These are phyloP conservation scores for Phaeosphaeriaceae sp. DNA, from an alignment of 2,329 filamentous ascomycete species.

Conservation along the genomic window DNA sequence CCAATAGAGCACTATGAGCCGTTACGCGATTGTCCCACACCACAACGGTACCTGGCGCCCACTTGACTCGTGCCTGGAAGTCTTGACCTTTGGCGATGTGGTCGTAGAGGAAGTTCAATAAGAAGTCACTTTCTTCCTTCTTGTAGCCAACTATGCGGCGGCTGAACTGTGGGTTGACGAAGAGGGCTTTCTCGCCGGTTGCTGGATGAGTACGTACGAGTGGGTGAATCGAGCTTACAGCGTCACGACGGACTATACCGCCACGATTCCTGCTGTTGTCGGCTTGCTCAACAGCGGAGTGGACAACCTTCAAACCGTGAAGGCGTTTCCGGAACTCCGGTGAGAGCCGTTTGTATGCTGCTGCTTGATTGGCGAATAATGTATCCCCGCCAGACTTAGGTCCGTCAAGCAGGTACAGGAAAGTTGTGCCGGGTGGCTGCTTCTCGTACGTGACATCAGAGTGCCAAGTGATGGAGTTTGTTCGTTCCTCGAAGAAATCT, in stretches of 20 bases:
- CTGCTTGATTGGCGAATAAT: constrained; percentile 77
- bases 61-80: constrained; percentile 76
- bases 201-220: constrained; percentile 79
- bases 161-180: constrained; percentile 84
- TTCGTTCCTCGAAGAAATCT: constrained; percentile 71
- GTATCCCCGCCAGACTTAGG: constrained; percentile 84
- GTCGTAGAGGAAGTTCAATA: constrained; percentile 79
- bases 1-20: constrained; percentile 77
- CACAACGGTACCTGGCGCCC: constrained; percentile 80
- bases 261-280: constrained; percentile 70
- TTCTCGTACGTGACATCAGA: constrained; percentile 86
- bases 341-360: constrained; percentile 81
- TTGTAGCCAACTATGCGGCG: constrained; percentile 82
- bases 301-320: constrained; percentile 79
- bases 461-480: constrained; percentile 87
- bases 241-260: constrained; percentile 76
- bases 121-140: constrained; percentile 81
- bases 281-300: constrained; percentile 78
- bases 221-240: constrained; percentile 76
- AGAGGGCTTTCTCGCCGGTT: constrained; percentile 84
- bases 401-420: constrained; percentile 85
- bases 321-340: constrained; percentile 79
- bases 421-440: constrained; percentile 89
- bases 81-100: constrained; percentile 75
- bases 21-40: constrained; percentile 88